Evolutionary conservation across 2,329 filamentous ascomycete species (phyloP).

Genomic region (Davidsoniella australis): DNA sequence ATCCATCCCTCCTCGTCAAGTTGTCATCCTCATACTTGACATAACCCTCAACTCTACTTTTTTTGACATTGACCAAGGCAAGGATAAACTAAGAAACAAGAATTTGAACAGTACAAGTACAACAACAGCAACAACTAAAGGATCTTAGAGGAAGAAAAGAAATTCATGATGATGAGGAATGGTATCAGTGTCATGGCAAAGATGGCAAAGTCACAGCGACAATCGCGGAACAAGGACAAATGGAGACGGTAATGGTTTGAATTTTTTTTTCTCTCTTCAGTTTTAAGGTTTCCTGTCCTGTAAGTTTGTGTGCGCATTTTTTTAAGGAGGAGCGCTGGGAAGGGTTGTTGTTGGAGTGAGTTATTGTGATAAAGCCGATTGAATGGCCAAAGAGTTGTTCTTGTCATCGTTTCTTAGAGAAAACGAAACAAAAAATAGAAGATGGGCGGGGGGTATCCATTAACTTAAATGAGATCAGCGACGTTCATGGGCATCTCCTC

Average conservation of each 20-base stretch:
- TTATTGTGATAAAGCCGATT: not conserved
- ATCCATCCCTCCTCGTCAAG: too few species aligned
- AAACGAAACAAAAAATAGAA: not conserved
- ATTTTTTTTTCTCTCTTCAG: constrained; percentile 13
- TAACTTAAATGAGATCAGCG: constrained; percentile 52
- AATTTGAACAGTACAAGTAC: not conserved
- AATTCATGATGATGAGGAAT: too few species aligned
- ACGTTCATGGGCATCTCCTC: constrained; percentile 99
- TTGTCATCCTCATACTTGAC: too few species aligned
- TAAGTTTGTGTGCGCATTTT: constrained; percentile 3
- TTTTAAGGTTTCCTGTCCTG: constrained; percentile 11
- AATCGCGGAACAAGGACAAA: not conserved
- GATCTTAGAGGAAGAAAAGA: too few species aligned
- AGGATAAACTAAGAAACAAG: not conserved
- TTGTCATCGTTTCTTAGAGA: not conserved
- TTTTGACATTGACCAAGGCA: not conserved
- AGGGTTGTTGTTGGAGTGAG: not conserved
- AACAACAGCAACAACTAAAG: not conserved
- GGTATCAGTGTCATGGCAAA: too few species aligned
- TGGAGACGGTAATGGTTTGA: constrained; percentile 7
- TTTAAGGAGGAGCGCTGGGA: not conserved
- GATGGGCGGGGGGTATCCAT: constrained; percentile 8
- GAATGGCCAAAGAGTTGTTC: not conserved
- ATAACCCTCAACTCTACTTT: too few species aligned
- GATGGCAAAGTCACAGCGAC: not conserved